A percentile compares a stretch with the other conserved stretches of the same genome.
These are phyloP conservation scores for Alnus glutinosa DNA, from an alignment of 306 rosid genomes.

Conservation along the genomic window DNA sequence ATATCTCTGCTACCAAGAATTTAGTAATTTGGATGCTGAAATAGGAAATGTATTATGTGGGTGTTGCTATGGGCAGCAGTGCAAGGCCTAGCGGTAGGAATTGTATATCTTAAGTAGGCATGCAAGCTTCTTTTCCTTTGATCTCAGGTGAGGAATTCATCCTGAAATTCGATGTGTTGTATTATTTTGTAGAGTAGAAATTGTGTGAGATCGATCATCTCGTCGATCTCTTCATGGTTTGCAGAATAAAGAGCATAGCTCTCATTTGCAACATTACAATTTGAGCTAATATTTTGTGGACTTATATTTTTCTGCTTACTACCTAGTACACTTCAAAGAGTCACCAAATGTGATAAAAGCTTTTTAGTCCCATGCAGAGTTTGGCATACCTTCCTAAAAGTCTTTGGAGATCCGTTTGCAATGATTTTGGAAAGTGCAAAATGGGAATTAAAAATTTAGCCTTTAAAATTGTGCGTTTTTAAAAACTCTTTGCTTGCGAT, in stretches of 20 bases:
- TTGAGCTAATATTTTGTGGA: neutral
- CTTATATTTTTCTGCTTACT: neutral
- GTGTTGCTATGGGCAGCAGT: neutral
- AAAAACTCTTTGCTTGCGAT: too few relatives aligned
- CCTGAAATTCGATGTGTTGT: neutral
- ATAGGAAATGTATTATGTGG: neutral
- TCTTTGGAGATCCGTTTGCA: neutral
- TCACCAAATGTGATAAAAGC: neutral
- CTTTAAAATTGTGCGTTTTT: too few relatives aligned
- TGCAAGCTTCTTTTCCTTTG: neutral
- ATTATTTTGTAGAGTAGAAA: neutral
- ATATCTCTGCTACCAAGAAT: neutral
- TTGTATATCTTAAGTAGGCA: neutral
- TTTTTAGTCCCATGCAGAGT: neutral
- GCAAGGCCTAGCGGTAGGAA: neutral
- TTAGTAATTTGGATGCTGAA: neutral
- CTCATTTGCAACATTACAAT: neutral
- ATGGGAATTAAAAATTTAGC: too few relatives aligned
- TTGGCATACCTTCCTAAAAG: neutral
- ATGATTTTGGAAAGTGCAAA: too few relatives aligned
- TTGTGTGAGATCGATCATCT: slow-evolving; percentile 11
- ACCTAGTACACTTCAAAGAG: too few relatives aligned
- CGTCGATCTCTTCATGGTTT: slow-evolving; percentile 12
- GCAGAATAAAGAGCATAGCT: neutral
- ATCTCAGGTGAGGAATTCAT: neutral